Conservation (phyloP, 768 basidiomycete genomes). For the Pleurotus tuber-regium region DNA sequence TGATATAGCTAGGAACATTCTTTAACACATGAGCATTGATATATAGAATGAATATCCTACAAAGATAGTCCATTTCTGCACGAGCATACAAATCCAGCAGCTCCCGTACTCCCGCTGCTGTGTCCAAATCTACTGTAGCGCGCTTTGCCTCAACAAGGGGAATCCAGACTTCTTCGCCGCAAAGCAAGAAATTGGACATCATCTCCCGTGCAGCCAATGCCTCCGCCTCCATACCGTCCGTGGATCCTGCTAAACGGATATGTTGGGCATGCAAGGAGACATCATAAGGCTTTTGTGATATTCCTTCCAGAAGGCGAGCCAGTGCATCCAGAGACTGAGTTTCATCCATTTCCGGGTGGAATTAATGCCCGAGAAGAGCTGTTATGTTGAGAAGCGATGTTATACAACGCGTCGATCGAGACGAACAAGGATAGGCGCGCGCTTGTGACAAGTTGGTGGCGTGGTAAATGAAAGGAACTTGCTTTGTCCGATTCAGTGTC, state of each 20-base stretch:
- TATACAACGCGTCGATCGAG: not conserved
- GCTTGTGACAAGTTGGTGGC: not conserved
- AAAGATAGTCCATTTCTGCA: constrained; percentile 77
- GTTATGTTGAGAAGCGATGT: too few species aligned
- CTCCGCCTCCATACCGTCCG: constrained; percentile 59
- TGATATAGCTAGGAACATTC: constrained; percentile 57
- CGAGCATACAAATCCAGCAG: constrained; percentile 59
- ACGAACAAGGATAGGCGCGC: not conserved
- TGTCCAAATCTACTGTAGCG: constrained; percentile 47
- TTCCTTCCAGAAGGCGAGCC: constrained; percentile 51
- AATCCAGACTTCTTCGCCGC: constrained; percentile 73
- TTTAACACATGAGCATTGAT: constrained; percentile 1
- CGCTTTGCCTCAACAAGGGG: constrained; percentile 59
- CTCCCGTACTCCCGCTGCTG: constrained; percentile 47
- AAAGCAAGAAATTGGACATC: constrained; percentile 59
- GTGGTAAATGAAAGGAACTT: not conserved
- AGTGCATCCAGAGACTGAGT: constrained; percentile 62
- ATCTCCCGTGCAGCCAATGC: constrained; percentile 62
- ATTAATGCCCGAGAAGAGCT: not conserved
- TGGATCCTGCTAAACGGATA: constrained; percentile 55
- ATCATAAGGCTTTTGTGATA: constrained; percentile 60
- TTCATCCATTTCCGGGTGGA: constrained; percentile 53
- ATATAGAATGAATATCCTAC: constrained; percentile 42
- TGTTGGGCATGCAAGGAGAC: constrained; percentile 65
- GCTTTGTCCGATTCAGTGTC: not conserved